Evolutionary conservation across 2,329 filamentous ascomycete genomes (phyloP).

Genomic region (Dryadomyces quercus-mongolicae): DNA sequence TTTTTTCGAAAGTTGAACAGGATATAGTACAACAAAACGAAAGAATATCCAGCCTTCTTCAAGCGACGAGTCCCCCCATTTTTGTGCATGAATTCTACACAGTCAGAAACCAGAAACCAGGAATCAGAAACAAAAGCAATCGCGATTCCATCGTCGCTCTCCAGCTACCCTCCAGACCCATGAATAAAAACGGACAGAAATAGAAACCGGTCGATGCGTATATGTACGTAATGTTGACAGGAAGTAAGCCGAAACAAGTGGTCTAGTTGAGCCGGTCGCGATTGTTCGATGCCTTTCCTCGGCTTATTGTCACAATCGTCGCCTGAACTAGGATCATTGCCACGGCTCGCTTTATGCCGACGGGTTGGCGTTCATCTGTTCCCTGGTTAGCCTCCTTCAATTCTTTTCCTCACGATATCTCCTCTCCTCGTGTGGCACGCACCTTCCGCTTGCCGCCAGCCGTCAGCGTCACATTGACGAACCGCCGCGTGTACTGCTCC

Average conservation of each 20-base stretch:
- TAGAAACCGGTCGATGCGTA: too few relatives aligned
- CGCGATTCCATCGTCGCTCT: too few relatives aligned
- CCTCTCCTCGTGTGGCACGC: constrained; percentile 9
- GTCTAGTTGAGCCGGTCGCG: too few relatives aligned
- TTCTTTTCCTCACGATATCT: neutral
- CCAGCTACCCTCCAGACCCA: too few relatives aligned
- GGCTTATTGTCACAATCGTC: too few relatives aligned
- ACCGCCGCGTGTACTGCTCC: constrained; percentile 89
- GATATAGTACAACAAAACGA: neutral
- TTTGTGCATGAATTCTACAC: neutral
- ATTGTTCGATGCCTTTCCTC: neutral
- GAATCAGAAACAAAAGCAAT: neutral
- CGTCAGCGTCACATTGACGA: constrained; percentile 90
- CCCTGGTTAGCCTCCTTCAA: neutral
- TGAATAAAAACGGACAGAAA: too few relatives aligned
- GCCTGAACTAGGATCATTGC: too few relatives aligned
- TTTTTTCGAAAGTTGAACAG: neutral
- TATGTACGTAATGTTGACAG: too few relatives aligned
- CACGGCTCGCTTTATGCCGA: neutral
- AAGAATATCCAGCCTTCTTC: neutral
- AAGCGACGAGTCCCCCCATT: neutral
- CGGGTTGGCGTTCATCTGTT: constrained; percentile 14
- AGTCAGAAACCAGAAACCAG: neutral
- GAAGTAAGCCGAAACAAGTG: too few relatives aligned
- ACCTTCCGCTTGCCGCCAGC: constrained; percentile 96